Conservation (phyloP, 1,284 basidiomycete genomes). For the Cutaneotrichosporon mucoides region DNA sequence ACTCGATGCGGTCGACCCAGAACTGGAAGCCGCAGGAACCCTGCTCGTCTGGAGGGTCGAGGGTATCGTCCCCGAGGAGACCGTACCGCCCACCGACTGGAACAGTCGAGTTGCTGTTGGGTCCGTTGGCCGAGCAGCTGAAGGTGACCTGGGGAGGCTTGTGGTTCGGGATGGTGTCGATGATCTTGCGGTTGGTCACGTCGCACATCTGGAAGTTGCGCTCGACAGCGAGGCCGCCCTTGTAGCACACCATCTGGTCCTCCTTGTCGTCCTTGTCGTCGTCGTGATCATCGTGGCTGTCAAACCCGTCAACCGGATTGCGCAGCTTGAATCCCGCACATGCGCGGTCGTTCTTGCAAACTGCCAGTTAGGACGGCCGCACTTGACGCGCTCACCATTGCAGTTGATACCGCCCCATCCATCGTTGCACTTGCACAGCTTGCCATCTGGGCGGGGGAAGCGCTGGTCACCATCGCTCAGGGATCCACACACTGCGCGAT, state of each 20-base stretch:
- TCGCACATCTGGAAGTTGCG: constrained; percentile 96
- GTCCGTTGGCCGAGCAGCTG: constrained; percentile 59
- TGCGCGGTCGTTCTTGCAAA: constrained; percentile 74
- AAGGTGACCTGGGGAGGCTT: constrained; percentile 89
- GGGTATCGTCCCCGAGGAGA: background rate
- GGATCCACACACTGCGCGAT: constrained; percentile 72
- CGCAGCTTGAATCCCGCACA: constrained; percentile 71
- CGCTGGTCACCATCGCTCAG: constrained; percentile 82
- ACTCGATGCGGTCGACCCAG: constrained; percentile 90
- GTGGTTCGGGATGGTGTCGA: constrained; percentile 79
- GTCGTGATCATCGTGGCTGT: constrained; percentile 48
- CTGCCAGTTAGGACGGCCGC: constrained; percentile 49
- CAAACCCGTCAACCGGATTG: constrained; percentile 24
- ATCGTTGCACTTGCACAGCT: constrained; percentile 80
- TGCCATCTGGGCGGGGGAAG: constrained; percentile 68
- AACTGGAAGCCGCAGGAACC: constrained; percentile 89
- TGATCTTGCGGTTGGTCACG: constrained; percentile 89
- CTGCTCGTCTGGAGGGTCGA: constrained; percentile 9
- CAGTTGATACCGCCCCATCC: constrained; percentile 96
- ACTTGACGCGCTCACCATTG: constrained; percentile 62
- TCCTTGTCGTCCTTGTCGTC: constrained; percentile 53
- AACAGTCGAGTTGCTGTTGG: constrained; percentile 15
- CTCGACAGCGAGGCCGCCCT: constrained; percentile 82
- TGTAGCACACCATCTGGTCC: constrained; percentile 81
- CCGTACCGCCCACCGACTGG: background rate